phyloP scores from a whole-genome alignment of 2,329 filamentous ascomycete genomes.

The Alternaria dauci region DNA sequence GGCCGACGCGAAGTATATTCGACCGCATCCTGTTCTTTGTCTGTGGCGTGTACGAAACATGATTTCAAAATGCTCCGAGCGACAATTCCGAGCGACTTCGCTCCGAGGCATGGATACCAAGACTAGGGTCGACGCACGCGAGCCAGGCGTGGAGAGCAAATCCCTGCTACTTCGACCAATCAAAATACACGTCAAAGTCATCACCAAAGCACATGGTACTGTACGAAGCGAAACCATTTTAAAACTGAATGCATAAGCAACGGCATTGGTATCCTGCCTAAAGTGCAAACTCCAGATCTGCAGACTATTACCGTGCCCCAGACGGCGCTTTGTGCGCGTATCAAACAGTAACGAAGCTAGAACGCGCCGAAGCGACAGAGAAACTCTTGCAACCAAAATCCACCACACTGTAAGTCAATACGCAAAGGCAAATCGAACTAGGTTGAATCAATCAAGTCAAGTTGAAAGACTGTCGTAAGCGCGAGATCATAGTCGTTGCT shows the following conservation, averaged over 20 bases:
- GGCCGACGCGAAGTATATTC: slow-evolving; percentile 43
- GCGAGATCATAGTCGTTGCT: slow-evolving; percentile 23
- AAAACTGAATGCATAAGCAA: slow-evolving; percentile 5
- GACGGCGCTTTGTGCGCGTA: not conserved
- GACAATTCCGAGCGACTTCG: slow-evolving; percentile 37
- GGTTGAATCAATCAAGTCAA: slow-evolving; percentile 20
- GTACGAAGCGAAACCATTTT: not conserved
- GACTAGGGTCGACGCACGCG: slow-evolving; percentile 18
- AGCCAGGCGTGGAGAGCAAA: slow-evolving; percentile 25
- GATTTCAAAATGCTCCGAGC: not conserved
- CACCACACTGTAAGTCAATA: slow-evolving; percentile 8
- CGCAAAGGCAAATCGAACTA: slow-evolving; percentile 9
- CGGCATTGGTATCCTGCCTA: slow-evolving; percentile 18
- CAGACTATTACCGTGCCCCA: slow-evolving; percentile 6
- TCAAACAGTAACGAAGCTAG: not conserved
- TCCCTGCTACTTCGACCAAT: slow-evolving; percentile 30
- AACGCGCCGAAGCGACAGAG: slow-evolving; percentile 12
- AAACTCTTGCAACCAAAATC: slow-evolving; percentile 4
- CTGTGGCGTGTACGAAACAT: slow-evolving; percentile 20
- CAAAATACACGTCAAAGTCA: slow-evolving; percentile 18
- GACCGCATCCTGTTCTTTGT: slow-evolving; percentile 45
- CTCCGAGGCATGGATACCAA: slow-evolving; percentile 14
- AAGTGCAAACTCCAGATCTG: slow-evolving; percentile 6
- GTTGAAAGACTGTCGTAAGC: slow-evolving; percentile 23
- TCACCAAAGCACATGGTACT: not conserved